phyloP scores from a whole-genome alignment of 148 eudicot genomes.

The Rheum nobile region DNA sequence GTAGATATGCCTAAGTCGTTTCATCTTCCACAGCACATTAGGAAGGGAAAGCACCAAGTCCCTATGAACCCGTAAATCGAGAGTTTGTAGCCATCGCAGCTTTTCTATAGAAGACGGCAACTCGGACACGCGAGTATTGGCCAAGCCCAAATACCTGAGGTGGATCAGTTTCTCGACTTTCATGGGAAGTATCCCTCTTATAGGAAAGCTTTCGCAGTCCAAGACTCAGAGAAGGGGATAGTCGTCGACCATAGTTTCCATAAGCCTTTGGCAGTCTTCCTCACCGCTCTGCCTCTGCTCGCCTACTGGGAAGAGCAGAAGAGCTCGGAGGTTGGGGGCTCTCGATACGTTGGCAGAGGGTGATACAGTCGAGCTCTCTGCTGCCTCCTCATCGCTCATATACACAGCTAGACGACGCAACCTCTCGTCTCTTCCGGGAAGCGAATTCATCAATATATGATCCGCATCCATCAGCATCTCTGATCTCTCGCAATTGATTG shows the following conservation, averaged over 20 bases:
- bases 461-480: too few relatives aligned
- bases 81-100: background rate
- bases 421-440: background rate
- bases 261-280: background rate
- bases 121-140: background rate
- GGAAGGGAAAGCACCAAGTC: background rate
- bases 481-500: background rate
- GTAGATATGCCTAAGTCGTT: background rate
- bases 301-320: background rate
- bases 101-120: background rate
- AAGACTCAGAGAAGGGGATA: background rate
- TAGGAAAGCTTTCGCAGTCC: background rate
- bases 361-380: background rate
- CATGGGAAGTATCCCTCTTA: background rate
- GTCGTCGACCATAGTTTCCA: background rate
- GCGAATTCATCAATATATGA: background rate
- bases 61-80: background rate
- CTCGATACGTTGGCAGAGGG: background rate
- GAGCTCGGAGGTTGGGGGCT: background rate
- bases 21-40: background rate
- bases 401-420: background rate
- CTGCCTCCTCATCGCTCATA: background rate
- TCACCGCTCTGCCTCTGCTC: background rate
- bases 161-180: background rate
- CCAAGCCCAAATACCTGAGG: background rate